These are phyloP conservation scores for Trichosporon coremiiforme DNA, from an alignment of 1,284 basidiomycete genomes.

Conservation along the genomic window DNA sequence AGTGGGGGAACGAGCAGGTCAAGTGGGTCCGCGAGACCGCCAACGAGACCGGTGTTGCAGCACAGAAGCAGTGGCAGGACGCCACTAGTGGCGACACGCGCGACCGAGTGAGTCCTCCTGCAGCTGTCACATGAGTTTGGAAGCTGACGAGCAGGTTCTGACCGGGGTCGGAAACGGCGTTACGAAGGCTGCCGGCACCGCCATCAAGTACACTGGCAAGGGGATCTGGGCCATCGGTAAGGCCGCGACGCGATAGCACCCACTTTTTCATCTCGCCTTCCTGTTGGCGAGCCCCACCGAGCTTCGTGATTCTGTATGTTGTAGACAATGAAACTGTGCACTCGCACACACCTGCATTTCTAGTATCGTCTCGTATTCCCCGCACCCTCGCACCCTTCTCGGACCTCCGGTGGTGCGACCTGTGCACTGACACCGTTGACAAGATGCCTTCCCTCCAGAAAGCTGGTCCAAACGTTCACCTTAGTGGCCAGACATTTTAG, in stretches of 20 bases:
- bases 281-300: too few species aligned
- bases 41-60: conserved; percentile 10
- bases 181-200: conserved; percentile 31
- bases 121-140: background rate
- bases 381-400: background rate
- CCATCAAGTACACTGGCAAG: conserved; percentile 33
- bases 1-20: conserved; percentile 24
- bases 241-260: conserved; percentile 22
- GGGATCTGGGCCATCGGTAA: conserved; percentile 36
- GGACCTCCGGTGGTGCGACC: background rate
- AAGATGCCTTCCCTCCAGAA: background rate
- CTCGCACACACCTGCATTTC: background rate
- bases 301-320: background rate
- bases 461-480: too few species aligned
- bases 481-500: background rate
- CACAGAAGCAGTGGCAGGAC: conserved; percentile 8
- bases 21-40: conserved; percentile 19
- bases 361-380: background rate
- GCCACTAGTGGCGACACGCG: conserved; percentile 19
- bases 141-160: conserved; percentile 25
- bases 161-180: conserved; percentile 27
- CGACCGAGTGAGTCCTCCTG: conserved; percentile 24
- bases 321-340: conserved; percentile 3
- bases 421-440: background rate
- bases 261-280: too few species aligned